Base-by-base conservation (phyloP, 1,139 yeast species). In the Kodamaea alishanica region DNA sequence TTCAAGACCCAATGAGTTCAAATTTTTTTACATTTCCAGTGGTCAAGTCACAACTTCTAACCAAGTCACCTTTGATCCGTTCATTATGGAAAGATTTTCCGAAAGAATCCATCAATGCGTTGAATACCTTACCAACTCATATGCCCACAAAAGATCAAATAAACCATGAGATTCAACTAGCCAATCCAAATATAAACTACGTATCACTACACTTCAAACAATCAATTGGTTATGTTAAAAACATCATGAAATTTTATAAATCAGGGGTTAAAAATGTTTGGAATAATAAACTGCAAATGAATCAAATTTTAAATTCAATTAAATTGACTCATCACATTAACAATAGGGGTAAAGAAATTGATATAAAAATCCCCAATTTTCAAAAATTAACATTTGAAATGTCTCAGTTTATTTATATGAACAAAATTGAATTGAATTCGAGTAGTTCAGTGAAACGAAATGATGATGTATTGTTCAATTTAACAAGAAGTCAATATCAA, bases 401-500 rank as follows among this genome's bases (percentile, higher is more conserved):
- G 70, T 57, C 72, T 6, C 70, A 64, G 44, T 45, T 50, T 12
- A 43, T 70, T 9, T 69, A 65, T 44, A 60, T 64, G 54, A 51
- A 55, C 35, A 49, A 54, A 26, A 49, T 68, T 6, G 71, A 70
- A 41, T 47, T 48, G 22, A 45, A 47, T 15, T 48, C 51, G 7
- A 48, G 43, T 8, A 59, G 58, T 2, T 52, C 52, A 12, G 52
- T 60, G 8, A 50, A 52, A 9, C 45, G 54, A 25, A 46, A 56
- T 11, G 55, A 26, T 1, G 49, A 50, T 9, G 33, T 26, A 11
- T 43, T 65, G 10, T 67, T 75, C 43, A 49, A 49, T n/a, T 38
- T 84, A n/a, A 56, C 76, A 0, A 65, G 94, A 41, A 51, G 61
- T 2, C 76, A 84, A 39, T 77, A 66, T 47, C 83, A 79, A 49